These are phyloP conservation scores for Dillenia suffruticosa DNA, from an alignment of 164 flowering plant genomes.

Conservation along the genomic window DNA sequence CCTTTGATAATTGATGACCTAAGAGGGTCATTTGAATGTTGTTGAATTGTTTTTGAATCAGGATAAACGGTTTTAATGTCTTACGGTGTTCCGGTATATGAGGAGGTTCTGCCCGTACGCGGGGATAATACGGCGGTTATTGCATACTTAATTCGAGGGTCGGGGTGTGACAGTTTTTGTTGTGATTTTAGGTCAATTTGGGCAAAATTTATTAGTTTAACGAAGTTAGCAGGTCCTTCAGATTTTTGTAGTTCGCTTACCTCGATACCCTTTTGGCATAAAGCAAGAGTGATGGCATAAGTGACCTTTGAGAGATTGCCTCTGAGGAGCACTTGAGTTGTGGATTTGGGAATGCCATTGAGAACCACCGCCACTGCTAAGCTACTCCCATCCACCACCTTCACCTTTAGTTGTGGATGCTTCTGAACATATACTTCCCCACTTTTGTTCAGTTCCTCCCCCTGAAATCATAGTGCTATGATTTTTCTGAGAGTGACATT, in stretches of 20 bases:
- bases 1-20: too few relatives aligned
- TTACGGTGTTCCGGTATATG: too few relatives aligned
- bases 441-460: constrained; percentile 18
- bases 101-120: too few relatives aligned
- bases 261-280: constrained; percentile 46
- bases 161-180: too few relatives aligned
- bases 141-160: too few relatives aligned
- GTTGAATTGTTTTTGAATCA: too few relatives aligned
- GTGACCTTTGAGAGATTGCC: constrained; percentile 44
- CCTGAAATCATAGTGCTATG: constrained; percentile 6
- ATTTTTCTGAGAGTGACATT: too few relatives aligned
- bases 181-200: too few relatives aligned
- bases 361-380: constrained; percentile 59
- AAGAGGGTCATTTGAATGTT: too few relatives aligned
- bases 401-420: constrained; percentile 37
- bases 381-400: constrained; percentile 66
- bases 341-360: constrained; percentile 51
- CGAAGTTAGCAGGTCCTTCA: neutral
- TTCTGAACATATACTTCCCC: constrained; percentile 30
- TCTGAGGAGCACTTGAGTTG: constrained; percentile 43
- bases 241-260: constrained; percentile 15
- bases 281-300: constrained; percentile 23
- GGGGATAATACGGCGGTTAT: too few relatives aligned
- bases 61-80: too few relatives aligned
- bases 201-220: too few relatives aligned